These are phyloP conservation scores for Hericium coralloides DNA, from an alignment of 768 basidiomycete species.

Conservation along the genomic window DNA sequence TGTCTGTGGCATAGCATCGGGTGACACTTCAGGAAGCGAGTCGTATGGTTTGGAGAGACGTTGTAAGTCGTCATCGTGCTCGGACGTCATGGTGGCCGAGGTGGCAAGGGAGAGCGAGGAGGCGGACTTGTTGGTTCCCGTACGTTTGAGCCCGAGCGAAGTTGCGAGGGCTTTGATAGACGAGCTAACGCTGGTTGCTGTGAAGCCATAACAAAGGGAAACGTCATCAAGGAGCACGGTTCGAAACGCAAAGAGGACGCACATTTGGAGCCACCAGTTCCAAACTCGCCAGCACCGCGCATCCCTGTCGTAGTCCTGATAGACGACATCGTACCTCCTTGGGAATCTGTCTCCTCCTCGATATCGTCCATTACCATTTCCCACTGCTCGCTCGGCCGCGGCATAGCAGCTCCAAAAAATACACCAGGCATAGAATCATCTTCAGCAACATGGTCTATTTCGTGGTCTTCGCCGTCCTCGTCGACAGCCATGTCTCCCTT, in stretches of 20 bases:
- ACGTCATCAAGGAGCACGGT: not conserved
- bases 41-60: slow-evolving; percentile 10
- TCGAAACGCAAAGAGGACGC: slow-evolving; percentile 1
- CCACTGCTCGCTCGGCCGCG: slow-evolving; percentile 75
- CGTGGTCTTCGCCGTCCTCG: slow-evolving; percentile 13
- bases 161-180: slow-evolving; percentile 72
- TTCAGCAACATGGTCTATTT: not conserved
- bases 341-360: slow-evolving; percentile 46
- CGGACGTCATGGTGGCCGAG: slow-evolving; percentile 27
- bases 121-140: slow-evolving; percentile 25
- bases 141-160: slow-evolving; percentile 63
- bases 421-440: slow-evolving; percentile 6
- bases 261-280: slow-evolving; percentile 60
- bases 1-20: slow-evolving; percentile 28
- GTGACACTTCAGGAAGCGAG: slow-evolving; percentile 10
- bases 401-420: slow-evolving; percentile 12
- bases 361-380: slow-evolving; percentile 83
- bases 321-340: slow-evolving; percentile 42
- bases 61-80: slow-evolving; percentile 14
- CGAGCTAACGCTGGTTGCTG: slow-evolving; percentile 56
- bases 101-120: not conserved
- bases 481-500: slow-evolving; percentile 16
- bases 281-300: slow-evolving; percentile 57
- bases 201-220: not conserved
- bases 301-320: slow-evolving; percentile 27